Conservation (phyloP, 139 green algal genomes). For the Tetraselmis striata region DNA sequence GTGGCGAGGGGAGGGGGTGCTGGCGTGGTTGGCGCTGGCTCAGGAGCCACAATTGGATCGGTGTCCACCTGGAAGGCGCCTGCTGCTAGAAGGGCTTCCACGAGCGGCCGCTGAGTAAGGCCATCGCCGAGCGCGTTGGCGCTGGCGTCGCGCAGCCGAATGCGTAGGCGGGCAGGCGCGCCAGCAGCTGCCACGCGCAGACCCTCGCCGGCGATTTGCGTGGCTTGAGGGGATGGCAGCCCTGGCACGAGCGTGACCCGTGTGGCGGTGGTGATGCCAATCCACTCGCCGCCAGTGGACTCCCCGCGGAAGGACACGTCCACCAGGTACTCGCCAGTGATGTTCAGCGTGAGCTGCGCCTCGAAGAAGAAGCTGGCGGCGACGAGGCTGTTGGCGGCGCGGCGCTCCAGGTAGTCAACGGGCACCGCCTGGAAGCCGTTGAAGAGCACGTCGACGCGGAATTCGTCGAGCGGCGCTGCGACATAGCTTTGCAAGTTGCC, state of each 20-base stretch:
- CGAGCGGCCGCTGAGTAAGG: background rate
- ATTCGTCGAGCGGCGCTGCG: background rate
- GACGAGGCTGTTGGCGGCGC: background rate
- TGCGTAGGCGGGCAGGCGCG: background rate
- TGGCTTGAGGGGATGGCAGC: background rate
- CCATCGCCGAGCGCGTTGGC: background rate
- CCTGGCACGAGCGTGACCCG: background rate
- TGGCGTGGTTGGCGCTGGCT: background rate
- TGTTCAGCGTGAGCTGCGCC: background rate
- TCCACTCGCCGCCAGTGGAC: background rate
- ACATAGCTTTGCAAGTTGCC: slow-evolving; percentile 9
- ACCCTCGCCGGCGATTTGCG: background rate
- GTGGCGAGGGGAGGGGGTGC: background rate
- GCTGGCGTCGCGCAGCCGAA: background rate
- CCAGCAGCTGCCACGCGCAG: background rate
- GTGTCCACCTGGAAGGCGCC: background rate
- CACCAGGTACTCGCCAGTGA: background rate
- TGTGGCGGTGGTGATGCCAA: background rate
- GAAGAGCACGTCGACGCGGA: background rate
- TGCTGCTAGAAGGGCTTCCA: background rate
- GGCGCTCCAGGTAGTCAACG: background rate
- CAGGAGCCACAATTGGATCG: background rate
- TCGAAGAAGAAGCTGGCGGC: background rate
- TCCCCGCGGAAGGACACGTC: background rate
- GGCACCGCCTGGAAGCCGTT: background rate